Evolutionary conservation across 2,329 filamentous ascomycete genomes (phyloP).

Genomic region (Claviceps cyperi): DNA sequence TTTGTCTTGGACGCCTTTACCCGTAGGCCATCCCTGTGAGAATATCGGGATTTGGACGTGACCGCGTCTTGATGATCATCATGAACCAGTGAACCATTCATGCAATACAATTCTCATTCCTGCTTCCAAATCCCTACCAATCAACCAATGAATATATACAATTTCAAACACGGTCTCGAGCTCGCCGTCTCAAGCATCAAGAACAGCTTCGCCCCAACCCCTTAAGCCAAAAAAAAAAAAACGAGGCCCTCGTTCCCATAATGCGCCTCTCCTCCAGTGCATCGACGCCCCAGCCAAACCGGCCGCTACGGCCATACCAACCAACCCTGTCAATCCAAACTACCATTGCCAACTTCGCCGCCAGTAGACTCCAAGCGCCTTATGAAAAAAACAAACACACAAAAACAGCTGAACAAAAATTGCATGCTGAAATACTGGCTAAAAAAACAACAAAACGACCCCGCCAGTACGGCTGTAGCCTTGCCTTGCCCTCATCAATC

Average conservation of each 20-base stretch:
- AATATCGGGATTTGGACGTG: no score
- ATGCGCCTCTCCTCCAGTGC: conserved; percentile 3
- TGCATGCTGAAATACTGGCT: conserved; percentile 20
- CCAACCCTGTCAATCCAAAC: conserved; percentile 21
- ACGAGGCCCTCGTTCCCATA: conserved; percentile 2
- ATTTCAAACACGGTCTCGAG: conserved; percentile 18
- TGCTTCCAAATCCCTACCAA: conserved; percentile 15
- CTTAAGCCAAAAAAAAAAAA: not conserved
- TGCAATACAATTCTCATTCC: conserved; percentile 19
- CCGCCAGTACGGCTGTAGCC: conserved; percentile 3
- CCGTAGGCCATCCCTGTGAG: no score
- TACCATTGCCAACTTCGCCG: conserved; percentile 19
- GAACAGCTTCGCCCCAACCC: conserved; percentile 5
- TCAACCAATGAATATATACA: conserved; percentile 28
- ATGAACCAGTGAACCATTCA: conserved; percentile 4
- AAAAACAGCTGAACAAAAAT: conserved; percentile 15
- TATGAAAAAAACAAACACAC: conserved; percentile 17
- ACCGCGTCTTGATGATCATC: not conserved
- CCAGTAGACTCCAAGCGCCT: conserved; percentile 27
- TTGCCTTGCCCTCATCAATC: not conserved
- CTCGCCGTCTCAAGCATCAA: not conserved
- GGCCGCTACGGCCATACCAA: conserved; percentile 19
- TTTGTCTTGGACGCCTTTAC: no score
- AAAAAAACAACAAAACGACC: conserved; percentile 21
- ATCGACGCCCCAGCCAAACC: conserved; percentile 2